Percentiles rank a stretch among this genome's conserved stretches.
Conservation (phyloP, 208 protist genomes). For the Leishmania gerbilli region DNA sequence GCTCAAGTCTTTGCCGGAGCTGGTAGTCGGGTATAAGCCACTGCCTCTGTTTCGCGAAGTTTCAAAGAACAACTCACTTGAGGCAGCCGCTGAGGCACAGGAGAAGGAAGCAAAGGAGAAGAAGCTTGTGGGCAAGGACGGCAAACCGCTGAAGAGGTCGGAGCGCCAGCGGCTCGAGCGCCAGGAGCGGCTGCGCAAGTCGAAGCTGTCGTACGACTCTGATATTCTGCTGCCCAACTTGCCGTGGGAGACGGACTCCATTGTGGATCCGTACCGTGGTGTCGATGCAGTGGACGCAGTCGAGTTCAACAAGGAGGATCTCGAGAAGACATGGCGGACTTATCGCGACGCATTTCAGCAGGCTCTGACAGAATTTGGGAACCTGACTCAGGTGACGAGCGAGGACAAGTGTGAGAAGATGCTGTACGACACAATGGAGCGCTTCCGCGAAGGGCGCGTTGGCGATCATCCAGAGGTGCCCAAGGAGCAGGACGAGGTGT, state of each 20-base stretch:
- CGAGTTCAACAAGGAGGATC: slow-evolving; percentile 74
- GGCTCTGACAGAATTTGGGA: slow-evolving; percentile 82
- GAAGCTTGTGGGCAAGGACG: slow-evolving; percentile 30
- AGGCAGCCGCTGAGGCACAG: slow-evolving; percentile 24
- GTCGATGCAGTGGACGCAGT: slow-evolving; percentile 62
- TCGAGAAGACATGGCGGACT: slow-evolving; percentile 80
- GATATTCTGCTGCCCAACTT: slow-evolving; percentile 84
- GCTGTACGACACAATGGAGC: slow-evolving; percentile 77
- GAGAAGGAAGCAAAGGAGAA: slow-evolving; percentile 11
- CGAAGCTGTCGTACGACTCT: slow-evolving; percentile 75
- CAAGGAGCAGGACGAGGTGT: slow-evolving; percentile 71
- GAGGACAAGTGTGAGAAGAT: slow-evolving; percentile 82
- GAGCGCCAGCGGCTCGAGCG: slow-evolving; percentile 70
- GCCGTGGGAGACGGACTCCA: slow-evolving; percentile 87
- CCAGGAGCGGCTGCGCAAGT: slow-evolving; percentile 74
- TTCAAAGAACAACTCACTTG: slow-evolving; percentile 38
- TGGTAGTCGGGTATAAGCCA: slow-evolving; percentile 83
- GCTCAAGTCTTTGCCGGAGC: slow-evolving; percentile 69
- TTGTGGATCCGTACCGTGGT: slow-evolving; percentile 85
- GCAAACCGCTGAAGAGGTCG: slow-evolving; percentile 65
- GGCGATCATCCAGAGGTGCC: slow-evolving; percentile 80
- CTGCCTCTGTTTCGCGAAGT: slow-evolving; percentile 82
- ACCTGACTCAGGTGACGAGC: slow-evolving; percentile 76
- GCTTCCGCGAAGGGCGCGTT: slow-evolving; percentile 73
- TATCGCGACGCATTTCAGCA: slow-evolving; percentile 85